These are phyloP conservation scores for Wickerhamiella dianesei DNA, from an alignment of 805 yeast genomes.

Conservation along the genomic window DNA sequence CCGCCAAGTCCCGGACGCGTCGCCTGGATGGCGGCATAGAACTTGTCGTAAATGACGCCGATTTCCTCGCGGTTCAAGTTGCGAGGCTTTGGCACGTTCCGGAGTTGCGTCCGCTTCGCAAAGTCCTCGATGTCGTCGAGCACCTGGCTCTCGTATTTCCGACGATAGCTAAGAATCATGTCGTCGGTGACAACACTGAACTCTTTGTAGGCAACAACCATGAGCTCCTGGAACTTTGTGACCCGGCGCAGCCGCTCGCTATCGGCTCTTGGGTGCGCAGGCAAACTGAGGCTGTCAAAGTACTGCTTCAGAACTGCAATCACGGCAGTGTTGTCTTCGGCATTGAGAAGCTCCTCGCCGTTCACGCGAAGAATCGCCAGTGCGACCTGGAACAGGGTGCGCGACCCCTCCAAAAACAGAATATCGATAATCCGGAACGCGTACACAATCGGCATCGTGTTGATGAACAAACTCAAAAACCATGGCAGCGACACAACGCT, in stretches of 20 bases:
- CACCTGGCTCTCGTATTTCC: constrained; percentile 59
- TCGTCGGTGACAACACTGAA: constrained; percentile 70
- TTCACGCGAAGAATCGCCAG: constrained; percentile 79
- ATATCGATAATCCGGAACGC: constrained; percentile 88
- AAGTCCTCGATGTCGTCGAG: constrained; percentile 77
- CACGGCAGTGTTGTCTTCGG: constrained; percentile 87
- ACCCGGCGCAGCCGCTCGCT: constrained; percentile 51
- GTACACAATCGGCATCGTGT: constrained; percentile 86
- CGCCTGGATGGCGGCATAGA: constrained; percentile 62
- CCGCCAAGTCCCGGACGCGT: constrained; percentile 35
- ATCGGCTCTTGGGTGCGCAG: constrained; percentile 56
- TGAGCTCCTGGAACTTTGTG: constrained; percentile 75
- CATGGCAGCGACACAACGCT: constrained; percentile 92
- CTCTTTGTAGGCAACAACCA: constrained; percentile 87
- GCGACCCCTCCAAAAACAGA: constrained; percentile 79
- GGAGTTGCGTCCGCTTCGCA: constrained; percentile 79
- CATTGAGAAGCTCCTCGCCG: constrained; percentile 65
- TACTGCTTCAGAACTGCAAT: constrained; percentile 73
- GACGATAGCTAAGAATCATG: constrained; percentile 53
- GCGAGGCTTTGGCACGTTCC: constrained; percentile 67
- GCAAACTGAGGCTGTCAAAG: constrained; percentile 59
- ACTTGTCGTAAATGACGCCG: constrained; percentile 70
- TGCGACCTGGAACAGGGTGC: constrained; percentile 82
- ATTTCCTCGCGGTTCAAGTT: constrained; percentile 46
- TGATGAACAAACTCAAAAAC: constrained; percentile 82